Evolutionary conservation across 805 yeast species (phyloP).

Genomic region (Saturnispora serradocipensis): DNA sequence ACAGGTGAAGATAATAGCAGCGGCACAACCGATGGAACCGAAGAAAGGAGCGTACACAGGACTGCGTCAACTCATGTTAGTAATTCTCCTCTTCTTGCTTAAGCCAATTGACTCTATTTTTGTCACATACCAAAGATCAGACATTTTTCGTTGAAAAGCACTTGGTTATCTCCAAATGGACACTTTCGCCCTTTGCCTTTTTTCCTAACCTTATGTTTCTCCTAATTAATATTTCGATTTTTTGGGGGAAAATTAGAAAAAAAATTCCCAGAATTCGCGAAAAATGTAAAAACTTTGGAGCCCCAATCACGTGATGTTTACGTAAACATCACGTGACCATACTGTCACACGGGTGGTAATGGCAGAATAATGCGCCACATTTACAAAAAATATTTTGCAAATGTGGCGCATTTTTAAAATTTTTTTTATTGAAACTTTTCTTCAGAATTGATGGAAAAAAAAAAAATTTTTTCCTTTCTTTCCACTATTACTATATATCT

Average conservation of each 20-base stretch:
- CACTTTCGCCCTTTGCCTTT: background rate
- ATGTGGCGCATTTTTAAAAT: background rate
- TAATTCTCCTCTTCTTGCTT: background rate
- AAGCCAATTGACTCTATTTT: background rate
- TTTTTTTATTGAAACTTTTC: background rate
- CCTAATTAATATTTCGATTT: background rate
- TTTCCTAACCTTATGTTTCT: background rate
- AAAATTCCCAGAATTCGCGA: background rate
- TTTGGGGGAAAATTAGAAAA: background rate
- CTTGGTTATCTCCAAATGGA: background rate
- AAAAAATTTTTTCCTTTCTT: background rate
- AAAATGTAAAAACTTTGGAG: background rate
- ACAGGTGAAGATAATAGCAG: constrained; percentile 97
- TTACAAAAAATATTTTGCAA: background rate
- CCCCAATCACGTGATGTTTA: background rate
- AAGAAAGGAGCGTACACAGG: constrained; percentile 91
- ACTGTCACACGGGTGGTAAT: background rate
- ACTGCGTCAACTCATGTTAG: constrained; percentile 26
- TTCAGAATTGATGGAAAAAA: background rate
- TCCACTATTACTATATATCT: background rate
- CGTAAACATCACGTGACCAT: background rate
- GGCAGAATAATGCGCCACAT: background rate
- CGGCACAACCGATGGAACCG: constrained; percentile 99
- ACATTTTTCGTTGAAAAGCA: constrained; percentile 33
- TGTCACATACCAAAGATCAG: constrained; percentile 64